Evolutionary conservation across 1,284 basidiomycete species (phyloP), one percentile per base, ranked within the genome.

Genomic region (Ceratobasidium sp.): DNA sequence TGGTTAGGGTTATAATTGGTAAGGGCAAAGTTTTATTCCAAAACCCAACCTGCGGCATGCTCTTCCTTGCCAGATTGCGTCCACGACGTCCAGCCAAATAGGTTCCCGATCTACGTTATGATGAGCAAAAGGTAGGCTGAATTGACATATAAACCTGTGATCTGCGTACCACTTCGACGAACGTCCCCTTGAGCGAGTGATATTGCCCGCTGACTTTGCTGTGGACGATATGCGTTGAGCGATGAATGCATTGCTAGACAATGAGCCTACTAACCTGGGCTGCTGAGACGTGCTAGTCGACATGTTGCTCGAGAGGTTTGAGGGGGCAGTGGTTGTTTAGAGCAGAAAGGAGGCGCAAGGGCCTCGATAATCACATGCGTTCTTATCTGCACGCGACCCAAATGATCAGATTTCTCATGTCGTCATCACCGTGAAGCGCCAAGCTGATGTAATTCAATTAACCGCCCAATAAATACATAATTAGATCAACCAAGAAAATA

Each of bases 31-130:
- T n/a, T n/a, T n/a, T n/a, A n/a, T n/a, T n/a, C n/a, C n/a, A n/a
- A n/a, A n/a, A n/a, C 59, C 64, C 52, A 69, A 38, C 82, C 82
- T 75, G 79, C 76, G 69, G 71, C 72, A 61, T 77, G 75, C 63
- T 77, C 77, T 78, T 83, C 77, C 77, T 82, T 80, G 23, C 81
- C 81, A 44, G 77, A 73, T 77, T 82, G 72, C 78, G 79, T 62
- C 77, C 77, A 78, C 28, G 73, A 63, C 21, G 47, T 47, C 59
- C 66, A 69, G 26, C 76, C 75, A 38, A 76, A 75, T 38, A 75
- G 54, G 69, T 76, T 76, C 41, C 75, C 76, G 49, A 77, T 62
- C 66, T 72, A 57, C n/a, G 16, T 26, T 8, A 28, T n/a, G 16
- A 46, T 16, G 16, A 3, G 54, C 38, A 2, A 14, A 28, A 18